Evolutionary conservation across 805 yeast species (phyloP), one percentile per base, ranked within the genome.

Genomic region (Candida ficus): DNA sequence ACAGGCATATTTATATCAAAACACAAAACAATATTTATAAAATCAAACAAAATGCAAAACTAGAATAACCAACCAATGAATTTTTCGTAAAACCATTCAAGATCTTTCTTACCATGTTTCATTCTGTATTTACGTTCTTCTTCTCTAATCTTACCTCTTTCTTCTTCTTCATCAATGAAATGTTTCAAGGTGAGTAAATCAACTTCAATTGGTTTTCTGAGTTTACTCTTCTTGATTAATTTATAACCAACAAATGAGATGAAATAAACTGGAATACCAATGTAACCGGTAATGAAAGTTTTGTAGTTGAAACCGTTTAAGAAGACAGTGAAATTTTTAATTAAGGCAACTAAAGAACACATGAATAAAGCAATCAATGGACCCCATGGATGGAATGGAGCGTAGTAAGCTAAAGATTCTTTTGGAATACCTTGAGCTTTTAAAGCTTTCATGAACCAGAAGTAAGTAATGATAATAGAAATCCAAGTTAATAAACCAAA

Each of bases 401-500:
- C 83, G 26, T 57, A 62, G 61, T 78, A 84, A 13, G 76, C 73
- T 47, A 82, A 73, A 27, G 57, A 66, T 16, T 62, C 54, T 62
- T 80, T 73, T 47, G 70, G 74, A 43, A 78, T 57, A 17, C 86
- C 85, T 63, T 84, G 91, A 3, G 76, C 87, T 53, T 67, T 71
- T 45, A 78, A 66, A 1, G 90, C 91, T 48, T 66, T 68, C 67
- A 69, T 70, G 64, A 84, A 85, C 49, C 73, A 71, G 39, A 85
- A 67, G 61, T 80, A 84, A 20, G 88, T 78, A 44, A 80, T 67
- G 43, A 81, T 62, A 52, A 85, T 82, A 39, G 85, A 74, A 34
- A 80, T 68, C 90, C 91, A 85, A 39, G 87, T 80, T 50, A 84
- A 61, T 42, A 84, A 67, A 48, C 90, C 91, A 41, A 83, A 78